A percentile compares a stretch with the other conserved stretches of the same genome.
phyloP scores from a whole-genome alignment of 2,329 filamentous ascomycete species.

The Aspergillus unguis region DNA sequence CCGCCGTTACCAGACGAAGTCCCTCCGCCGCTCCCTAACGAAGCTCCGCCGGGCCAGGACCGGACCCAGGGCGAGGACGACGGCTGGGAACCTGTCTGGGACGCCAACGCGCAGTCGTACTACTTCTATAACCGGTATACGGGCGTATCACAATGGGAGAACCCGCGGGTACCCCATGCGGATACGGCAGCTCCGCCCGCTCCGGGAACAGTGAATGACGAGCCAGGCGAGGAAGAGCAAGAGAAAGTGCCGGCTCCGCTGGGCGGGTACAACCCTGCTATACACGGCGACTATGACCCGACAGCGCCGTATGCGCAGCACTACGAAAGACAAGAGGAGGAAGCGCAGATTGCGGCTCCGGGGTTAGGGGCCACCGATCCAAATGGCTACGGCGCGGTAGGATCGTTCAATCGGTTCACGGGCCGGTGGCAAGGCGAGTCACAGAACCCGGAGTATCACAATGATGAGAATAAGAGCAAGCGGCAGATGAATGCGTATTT shows the following conservation, averaged over 20 bases:
- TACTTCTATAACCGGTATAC: conserved; percentile 86
- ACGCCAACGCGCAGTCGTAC: conserved; percentile 63
- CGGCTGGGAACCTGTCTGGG: conserved; percentile 82
- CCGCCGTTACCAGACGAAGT: conserved; percentile 43
- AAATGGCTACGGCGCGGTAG: conserved; percentile 63
- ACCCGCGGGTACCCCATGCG: conserved; percentile 66
- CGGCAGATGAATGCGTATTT: conserved; percentile 94
- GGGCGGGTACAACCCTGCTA: conserved; percentile 89
- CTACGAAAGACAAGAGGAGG: conserved; percentile 38
- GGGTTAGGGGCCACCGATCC: conserved; percentile 39
- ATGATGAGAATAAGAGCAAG: conserved; percentile 79
- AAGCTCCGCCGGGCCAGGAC: conserved; percentile 43
- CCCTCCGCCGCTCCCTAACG: conserved; percentile 52
- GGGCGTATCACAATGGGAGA: conserved; percentile 74
- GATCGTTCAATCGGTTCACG: conserved; percentile 86
- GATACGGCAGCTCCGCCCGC: neutral
- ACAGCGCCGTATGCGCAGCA: conserved; percentile 86
- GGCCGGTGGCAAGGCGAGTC: conserved; percentile 72
- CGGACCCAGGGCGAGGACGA: conserved; percentile 46
- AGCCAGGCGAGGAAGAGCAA: conserved; percentile 23
- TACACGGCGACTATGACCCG: conserved; percentile 95
- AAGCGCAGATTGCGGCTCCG: conserved; percentile 17
- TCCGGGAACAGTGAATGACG: conserved; percentile 25
- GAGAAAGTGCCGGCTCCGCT: conserved; percentile 42
- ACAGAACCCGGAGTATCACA: conserved; percentile 70